Base-by-base conservation (phyloP, 1,284 basidiomycete species). In the Inonotus obliquus region DNA sequence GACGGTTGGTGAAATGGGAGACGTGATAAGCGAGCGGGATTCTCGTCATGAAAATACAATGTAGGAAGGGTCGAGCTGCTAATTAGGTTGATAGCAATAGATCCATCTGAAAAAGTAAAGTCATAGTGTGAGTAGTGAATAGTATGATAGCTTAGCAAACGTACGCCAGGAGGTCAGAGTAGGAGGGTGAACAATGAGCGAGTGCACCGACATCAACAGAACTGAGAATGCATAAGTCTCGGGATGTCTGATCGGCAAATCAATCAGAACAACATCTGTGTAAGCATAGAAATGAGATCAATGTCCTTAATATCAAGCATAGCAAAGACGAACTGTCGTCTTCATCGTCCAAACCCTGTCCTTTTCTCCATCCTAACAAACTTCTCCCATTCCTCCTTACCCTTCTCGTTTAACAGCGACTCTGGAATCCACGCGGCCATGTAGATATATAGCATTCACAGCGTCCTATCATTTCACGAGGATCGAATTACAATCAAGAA, bases 201-300 rank as follows among this genome's bases (percentile, higher is more conserved):
- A 96, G 73, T 98, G 98, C 66, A 98, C 85, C 17, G 89, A 89
- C 0, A 89, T 86, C 53, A 99, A 71, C 1, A 96, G 91, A 0
- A 98, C 87, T 17, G 94, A 96, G 76, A 98, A 98, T 1, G 96
- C 94, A 70, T 98, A 97, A 21, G 91, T 91, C 72, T 95, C 91
- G 6, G 92, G 88, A 58, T 87, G 76, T 67, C 86, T 84, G 0
- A 81, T 81, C 29, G 90, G 91, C 59, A 90, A 79, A 68, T 90
- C 89, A 65, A 92, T 89, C 35, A 92, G 77, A 47, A 92, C 88
- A 19, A 83, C 85, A 70, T 92, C 90, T 92, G 65, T 25, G 59
- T 62, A 48, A 54, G 13, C 53, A 7, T 4, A 25, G 45, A 23
- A 41, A 41, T 48, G 39, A 39, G 21, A 23, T 38, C 5, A 37